These are phyloP conservation scores for Arachnomyces sp. DNA, from an alignment of 2,329 filamentous ascomycete genomes.

Conservation along the genomic window DNA sequence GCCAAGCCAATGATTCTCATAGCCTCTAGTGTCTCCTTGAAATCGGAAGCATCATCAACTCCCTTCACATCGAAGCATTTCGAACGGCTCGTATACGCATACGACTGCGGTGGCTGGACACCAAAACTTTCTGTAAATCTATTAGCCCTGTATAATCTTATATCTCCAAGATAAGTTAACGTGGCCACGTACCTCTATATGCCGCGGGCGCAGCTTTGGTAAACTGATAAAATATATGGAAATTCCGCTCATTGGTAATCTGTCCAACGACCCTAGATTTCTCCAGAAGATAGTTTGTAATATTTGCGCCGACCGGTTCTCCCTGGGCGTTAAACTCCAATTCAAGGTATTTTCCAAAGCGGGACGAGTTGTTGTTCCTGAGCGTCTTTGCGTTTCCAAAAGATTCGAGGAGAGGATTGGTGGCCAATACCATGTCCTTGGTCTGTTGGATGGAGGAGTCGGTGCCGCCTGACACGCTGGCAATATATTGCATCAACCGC, in stretches of 20 bases:
- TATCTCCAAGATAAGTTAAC: neutral
- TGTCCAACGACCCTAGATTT: conserved; percentile 93
- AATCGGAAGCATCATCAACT: conserved; percentile 86
- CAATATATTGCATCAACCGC: conserved; percentile 99
- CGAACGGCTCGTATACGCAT: conserved; percentile 85
- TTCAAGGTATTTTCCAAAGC: conserved; percentile 97
- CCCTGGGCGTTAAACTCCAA: conserved; percentile 89
- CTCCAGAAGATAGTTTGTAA: conserved; percentile 95
- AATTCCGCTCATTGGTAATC: conserved; percentile 92
- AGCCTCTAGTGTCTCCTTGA: conserved; percentile 80
- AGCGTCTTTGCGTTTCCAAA: conserved; percentile 98
- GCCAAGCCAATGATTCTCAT: conserved; percentile 90
- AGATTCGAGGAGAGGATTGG: conserved; percentile 91
- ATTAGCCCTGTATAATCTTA: conserved; percentile 11
- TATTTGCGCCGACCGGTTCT: conserved; percentile 91
- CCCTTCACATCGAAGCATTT: conserved; percentile 93
- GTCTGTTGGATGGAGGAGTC: conserved; percentile 88
- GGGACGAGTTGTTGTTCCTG: conserved; percentile 96
- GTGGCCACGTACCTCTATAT: conserved; percentile 53
- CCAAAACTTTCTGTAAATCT: conserved; percentile 63
- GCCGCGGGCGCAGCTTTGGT: conserved; percentile 85
- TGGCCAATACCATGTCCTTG: conserved; percentile 99
- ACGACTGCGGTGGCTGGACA: conserved; percentile 83
- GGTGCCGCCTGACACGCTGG: conserved; percentile 80
- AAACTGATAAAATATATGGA: conserved; percentile 99